Evolutionary conservation across 768 basidiomycete species (phyloP), one percentile per base, ranked within the genome.

Genomic region (Lentinula guzmanii): DNA sequence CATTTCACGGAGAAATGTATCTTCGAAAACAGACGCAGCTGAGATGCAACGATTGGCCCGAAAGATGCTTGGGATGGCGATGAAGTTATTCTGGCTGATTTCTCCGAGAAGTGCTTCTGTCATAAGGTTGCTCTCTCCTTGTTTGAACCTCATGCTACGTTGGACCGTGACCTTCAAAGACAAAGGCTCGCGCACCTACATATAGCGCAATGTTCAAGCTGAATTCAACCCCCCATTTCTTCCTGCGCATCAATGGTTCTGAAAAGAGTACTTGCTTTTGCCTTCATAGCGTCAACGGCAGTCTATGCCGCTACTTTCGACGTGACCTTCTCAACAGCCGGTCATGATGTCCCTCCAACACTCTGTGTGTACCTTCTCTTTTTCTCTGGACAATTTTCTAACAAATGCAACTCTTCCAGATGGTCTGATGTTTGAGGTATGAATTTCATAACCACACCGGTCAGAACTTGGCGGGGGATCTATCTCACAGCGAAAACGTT

Each of bases 391-490:
- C 13, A 16, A 28, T 33, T 18, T 16, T 13, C 15, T 15, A 6
- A 8, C 10, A 24, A 33, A 16, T 11, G n/a, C 7, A 18, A 18
- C 46, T 9, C 8, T 18, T 48, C n/a, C 51, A 84, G 83, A 77
- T 65, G 83, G 83, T 5, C 73, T 79, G 61, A 86, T 86, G 83
- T 86, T 82, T 50, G 86, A 87, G 76, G 85, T 79, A 65, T 48
- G 68, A n/a, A n/a, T 24, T 48, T 11, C 24, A 15, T 13, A 51
- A 31, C 16, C 8, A 39, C 8, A 37, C 28, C 28, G 28, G 28
- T 28, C 28, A 28, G 28, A 28, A 28, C 28, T 28, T 28, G 28
- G 28, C 28, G 28, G 28, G 37, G 9, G 16, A 39, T 8, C 37
- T 8, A 39, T 39, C 13, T 39, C 9, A 39, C 37, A 39, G 28